Base-by-base conservation (phyloP, 345 rosid genomes). In the Linum tenue region DNA sequence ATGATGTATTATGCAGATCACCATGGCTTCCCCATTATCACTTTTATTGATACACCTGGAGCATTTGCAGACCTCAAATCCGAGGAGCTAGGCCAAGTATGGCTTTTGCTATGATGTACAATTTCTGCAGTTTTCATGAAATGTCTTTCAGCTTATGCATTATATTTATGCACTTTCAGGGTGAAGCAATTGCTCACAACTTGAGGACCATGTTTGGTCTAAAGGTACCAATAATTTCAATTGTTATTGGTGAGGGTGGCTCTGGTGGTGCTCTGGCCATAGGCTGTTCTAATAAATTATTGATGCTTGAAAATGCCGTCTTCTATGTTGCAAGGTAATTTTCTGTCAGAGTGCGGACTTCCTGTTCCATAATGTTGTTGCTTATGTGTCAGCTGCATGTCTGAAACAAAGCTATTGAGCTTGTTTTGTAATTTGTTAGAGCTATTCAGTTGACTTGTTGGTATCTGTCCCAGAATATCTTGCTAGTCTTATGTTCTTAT, bases 241-340 rank as follows among this genome's bases (percentile, higher is more conserved):
- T 94, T 69, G 96, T 94, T 74, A 88, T 90, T 48, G 97, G 96
- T 61, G 99, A 94, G 80, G 99, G 99, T 82, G 99, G 99, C 67
- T 90, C 97, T 84, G 99, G 99, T 61, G 99, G 99, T 76, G 99
- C 97, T 72, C 71, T 94, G 75, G 99, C 99, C 70, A 90, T 94
- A 75, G 97, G 89, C 43, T 90, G 97, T 83, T 90, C 91, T 62
- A 94, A 94, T 78, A 86, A 88, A 68, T 70, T 94, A 81, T 65
- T 90, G 65, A 94, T 90, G 99, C 91, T 90, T 70, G 99, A 90
- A 82, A 94, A 90, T 62, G 89, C 97, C 38, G 96, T 90, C 67
- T 90, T 94, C 77, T 94, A 86, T 77, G 96, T 94, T 69, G 97
- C 99, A 67, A 90, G 99, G 99, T 94, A 84, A 77, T 38, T 60